phyloP scores from a whole-genome alignment of 306 rosid species.

The Medicago lupulina region DNA sequence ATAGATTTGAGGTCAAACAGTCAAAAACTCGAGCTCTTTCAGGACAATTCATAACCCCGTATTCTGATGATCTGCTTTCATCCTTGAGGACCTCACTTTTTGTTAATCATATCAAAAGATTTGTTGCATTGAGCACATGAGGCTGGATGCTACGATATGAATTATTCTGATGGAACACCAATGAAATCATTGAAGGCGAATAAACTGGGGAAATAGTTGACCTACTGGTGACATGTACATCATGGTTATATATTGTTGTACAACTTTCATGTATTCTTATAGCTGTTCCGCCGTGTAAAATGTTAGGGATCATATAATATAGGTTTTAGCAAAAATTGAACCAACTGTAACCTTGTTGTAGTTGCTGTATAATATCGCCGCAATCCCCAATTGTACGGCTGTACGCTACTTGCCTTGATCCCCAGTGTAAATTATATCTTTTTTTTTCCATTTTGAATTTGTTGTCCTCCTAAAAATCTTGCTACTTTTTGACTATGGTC shows the following conservation, averaged over 20 bases:
- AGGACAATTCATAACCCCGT: constrained; percentile 27
- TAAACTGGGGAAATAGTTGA: constrained; percentile 34
- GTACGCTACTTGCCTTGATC: neutral
- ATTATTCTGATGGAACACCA: constrained; percentile 15
- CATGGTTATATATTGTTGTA: constrained; percentile 11
- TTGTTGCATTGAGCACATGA: constrained; percentile 19
- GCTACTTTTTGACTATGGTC: constrained; percentile 9
- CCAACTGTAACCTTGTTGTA: constrained; percentile 17
- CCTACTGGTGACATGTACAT: constrained; percentile 36
- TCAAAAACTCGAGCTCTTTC: constrained; percentile 30
- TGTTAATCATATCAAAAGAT: constrained; percentile 10
- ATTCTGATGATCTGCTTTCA: constrained; percentile 28
- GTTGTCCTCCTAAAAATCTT: neutral
- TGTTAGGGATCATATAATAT: neutral
- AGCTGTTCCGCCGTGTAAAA: constrained; percentile 18
- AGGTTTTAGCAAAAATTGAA: constrained; percentile 22
- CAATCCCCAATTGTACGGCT: neutral
- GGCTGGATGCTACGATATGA: constrained; percentile 33
- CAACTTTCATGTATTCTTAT: constrained; percentile 27
- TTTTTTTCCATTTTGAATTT: neutral
- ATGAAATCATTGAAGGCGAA: constrained; percentile 13
- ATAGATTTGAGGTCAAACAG: constrained; percentile 31
- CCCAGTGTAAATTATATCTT: neutral
- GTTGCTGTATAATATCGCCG: constrained; percentile 17
- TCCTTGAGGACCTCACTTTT: constrained; percentile 33